Conservation (phyloP, 2,329 filamentous ascomycete genomes). For the Neonectria sp. region DNA sequence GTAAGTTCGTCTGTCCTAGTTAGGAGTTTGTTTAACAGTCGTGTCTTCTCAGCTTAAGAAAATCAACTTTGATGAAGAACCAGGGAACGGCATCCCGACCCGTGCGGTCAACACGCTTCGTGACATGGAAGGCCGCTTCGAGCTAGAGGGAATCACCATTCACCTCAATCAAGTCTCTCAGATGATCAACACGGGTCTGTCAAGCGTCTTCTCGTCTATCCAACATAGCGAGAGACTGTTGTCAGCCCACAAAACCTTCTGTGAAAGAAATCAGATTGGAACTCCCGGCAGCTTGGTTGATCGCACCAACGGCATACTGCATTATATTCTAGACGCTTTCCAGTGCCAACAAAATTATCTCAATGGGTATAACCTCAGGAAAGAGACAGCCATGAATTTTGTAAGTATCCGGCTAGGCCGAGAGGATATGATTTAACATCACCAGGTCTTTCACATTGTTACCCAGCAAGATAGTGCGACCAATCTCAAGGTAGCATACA, state of each 20-base stretch:
- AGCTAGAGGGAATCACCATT: constrained; percentile 4
- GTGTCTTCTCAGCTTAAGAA: not conserved
- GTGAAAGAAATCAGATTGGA: not conserved
- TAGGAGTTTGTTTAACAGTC: not conserved
- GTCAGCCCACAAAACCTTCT: constrained; percentile 3
- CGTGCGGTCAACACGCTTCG: constrained; percentile 12
- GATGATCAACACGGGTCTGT: constrained; percentile 13
- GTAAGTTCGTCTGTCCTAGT: not conserved
- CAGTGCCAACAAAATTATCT: constrained; percentile 10
- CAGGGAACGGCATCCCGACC: constrained; percentile 5
- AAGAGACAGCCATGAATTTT: constrained; percentile 5
- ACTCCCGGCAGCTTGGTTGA: constrained; percentile 4
- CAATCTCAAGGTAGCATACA: not conserved
- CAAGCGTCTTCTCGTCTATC: constrained; percentile 1
- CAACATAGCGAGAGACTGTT: constrained; percentile 3
- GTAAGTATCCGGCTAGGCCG: not conserved
- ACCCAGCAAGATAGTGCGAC: not conserved
- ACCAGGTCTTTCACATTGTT: constrained; percentile 7
- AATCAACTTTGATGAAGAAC: constrained; percentile 13
- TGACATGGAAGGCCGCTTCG: constrained; percentile 2
- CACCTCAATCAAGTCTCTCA: constrained; percentile 11
- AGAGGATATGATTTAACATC: not conserved
- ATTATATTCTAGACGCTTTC: constrained; percentile 4
- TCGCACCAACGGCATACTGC: constrained; percentile 7
- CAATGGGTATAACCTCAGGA: constrained; percentile 4